phyloP scores from a whole-genome alignment of 768 basidiomycete genomes.

The Podaxis carcinomalis region DNA sequence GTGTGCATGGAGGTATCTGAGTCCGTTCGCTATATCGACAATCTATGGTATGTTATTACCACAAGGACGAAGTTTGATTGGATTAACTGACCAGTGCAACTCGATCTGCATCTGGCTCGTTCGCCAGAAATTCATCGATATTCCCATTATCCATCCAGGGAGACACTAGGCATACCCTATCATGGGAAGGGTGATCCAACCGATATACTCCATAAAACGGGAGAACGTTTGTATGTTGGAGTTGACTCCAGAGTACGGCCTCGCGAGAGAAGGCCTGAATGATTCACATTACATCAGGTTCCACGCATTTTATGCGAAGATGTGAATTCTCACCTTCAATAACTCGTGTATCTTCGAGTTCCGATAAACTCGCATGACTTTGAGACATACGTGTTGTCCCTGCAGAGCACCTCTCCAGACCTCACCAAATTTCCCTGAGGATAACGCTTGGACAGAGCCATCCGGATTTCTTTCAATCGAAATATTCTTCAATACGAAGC shows the following conservation, averaged over 20 bases:
- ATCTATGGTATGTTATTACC: not conserved
- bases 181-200: not conserved
- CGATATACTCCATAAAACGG: conserved; percentile 17
- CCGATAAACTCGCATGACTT: conserved; percentile 10
- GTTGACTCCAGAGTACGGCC: conserved; percentile 15
- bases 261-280: conserved; percentile 11
- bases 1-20: conserved; percentile 15
- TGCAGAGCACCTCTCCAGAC: conserved; percentile 6
- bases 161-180: conserved; percentile 14
- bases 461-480: conserved; percentile 4
- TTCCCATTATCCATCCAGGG: conserved; percentile 17
- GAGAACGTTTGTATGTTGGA: conserved; percentile 12
- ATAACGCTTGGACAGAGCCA: conserved; percentile 3
- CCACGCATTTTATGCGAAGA: not conserved
- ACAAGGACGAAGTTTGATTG: not conserved
- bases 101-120: conserved; percentile 6
- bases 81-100: conserved; percentile 1
- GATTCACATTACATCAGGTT: not conserved
- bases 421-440: conserved; percentile 20
- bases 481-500: conserved; percentile 9
- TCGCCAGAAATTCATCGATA: conserved; percentile 9
- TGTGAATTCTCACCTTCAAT: conserved; percentile 8
- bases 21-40: conserved; percentile 13
- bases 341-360: conserved; percentile 11
- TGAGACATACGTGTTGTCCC: conserved; percentile 6